A percentile compares a stretch with the other conserved stretches of the same genome.
phyloP scores from a whole-genome alignment of 176 grass and related monocot species.

The Bonia amplexicaulis region DNA sequence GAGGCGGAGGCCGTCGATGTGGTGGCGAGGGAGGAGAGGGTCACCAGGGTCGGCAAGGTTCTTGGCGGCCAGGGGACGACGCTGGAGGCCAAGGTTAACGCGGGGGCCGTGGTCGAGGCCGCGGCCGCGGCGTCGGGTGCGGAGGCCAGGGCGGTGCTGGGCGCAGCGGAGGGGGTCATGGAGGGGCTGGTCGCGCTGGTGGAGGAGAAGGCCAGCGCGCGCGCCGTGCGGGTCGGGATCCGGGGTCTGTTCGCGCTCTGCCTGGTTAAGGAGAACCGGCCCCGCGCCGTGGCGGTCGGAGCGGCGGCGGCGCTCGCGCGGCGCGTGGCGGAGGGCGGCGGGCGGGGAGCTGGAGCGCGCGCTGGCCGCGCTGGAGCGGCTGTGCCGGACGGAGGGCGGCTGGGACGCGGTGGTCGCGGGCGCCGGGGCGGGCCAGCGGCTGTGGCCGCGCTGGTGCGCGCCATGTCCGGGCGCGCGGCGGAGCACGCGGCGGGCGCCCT shows the following conservation, averaged over 20 bases:
- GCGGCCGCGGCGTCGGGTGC: constrained; percentile 42
- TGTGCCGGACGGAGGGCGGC: constrained; percentile 74
- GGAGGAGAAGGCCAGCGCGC: constrained; percentile 55
- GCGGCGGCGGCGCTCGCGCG: constrained; percentile 48
- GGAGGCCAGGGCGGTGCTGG: constrained; percentile 47
- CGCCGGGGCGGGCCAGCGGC: constrained; percentile 21
- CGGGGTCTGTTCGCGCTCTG: constrained; percentile 71
- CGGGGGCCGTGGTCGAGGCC: constrained; percentile 70
- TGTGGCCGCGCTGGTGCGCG: constrained; percentile 57
- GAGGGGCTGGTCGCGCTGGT: constrained; percentile 60
- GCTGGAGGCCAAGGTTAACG: constrained; percentile 57
- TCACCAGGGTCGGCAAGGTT: constrained; percentile 42
- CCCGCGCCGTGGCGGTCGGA: constrained; percentile 46
- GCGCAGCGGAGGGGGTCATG: constrained; percentile 41
- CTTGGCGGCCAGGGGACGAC: constrained; percentile 13
- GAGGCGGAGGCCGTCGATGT: constrained; percentile 70
- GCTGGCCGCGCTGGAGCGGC: constrained; percentile 72
- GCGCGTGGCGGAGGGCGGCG: constrained; percentile 38
- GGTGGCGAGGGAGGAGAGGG: constrained; percentile 42
- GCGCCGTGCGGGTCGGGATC: constrained; percentile 76
- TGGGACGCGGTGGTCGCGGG: constrained; percentile 63
- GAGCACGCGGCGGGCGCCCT: constrained; percentile 92
- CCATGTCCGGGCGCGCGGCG: constrained; percentile 70
- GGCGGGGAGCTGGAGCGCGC: constrained; percentile 51
- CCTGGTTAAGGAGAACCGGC: constrained; percentile 78